Evolutionary conservation across 805 yeast genomes (phyloP), one percentile per base, ranked within the genome.

Genomic region (Saccharomycopsis sp.): DNA sequence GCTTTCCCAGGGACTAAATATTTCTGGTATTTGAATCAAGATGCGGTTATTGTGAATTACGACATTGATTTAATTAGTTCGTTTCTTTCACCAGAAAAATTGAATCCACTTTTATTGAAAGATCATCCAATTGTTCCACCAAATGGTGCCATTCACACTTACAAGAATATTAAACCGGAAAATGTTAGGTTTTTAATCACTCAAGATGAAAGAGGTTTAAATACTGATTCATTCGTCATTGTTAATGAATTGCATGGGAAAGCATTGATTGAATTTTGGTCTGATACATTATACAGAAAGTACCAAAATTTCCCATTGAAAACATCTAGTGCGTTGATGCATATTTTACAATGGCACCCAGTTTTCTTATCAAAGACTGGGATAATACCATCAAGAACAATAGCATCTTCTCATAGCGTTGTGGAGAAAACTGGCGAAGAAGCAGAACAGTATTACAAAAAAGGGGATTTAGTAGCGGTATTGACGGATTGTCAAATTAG

Each of bases 301-400:
- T 87, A 83, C 63, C 62, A 63, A n/a, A 72, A 72, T 46, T 85
- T 85, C 63, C 73, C 74, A 11, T 52, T 59, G 28, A 60, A 61
- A 40, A 82, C 79, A 4, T 77, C 75, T 47, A 70, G 74, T n/a
- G 89, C 93, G 0, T 58, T 90, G 35, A 74, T 85, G n/a, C 97
- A 93, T 59, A 68, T 88, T 37, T 68, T 88, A 54, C 97, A 87
- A 62, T 93, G 97, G 98, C 98, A 90, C 59, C 95, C 96, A 9
- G 77, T 74, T 23, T 65, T 84, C 22, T 68, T 93, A 53, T 72
- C 83, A 44, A 82, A 78, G 56, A 70, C 93, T 2, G 82, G 87
- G 0, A 61, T 90, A 13, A 75, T 93, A 1, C 85, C 87, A 9
- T 71, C 79, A 36, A 73, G 78, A 56, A 63, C 74, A 7, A 70